A percentile compares a stretch with the other conserved stretches of the same genome.
Conservation (phyloP, 495 filamentous ascomycete species). For the Podospora tetraspora region DNA sequence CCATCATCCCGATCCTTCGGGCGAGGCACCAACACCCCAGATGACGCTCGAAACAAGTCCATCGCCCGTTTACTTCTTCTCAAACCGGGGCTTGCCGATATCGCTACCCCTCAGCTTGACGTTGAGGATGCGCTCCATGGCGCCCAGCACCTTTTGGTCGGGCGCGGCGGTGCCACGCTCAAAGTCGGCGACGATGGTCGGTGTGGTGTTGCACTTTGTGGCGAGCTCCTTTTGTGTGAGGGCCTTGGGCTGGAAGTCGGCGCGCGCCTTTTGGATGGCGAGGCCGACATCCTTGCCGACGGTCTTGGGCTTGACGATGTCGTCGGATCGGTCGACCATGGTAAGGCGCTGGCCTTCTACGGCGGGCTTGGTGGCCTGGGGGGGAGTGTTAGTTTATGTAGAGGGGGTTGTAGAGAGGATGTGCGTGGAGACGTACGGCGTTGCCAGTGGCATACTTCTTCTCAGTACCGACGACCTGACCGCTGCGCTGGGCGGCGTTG, state of each 20-base stretch:
- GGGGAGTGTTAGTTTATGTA: slow-evolving; percentile 3
- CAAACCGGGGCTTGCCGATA: slow-evolving; percentile 72
- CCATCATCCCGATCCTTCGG: not conserved
- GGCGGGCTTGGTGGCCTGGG: slow-evolving; percentile 51
- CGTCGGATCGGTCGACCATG: slow-evolving; percentile 96
- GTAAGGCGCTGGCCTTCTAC: slow-evolving; percentile 92
- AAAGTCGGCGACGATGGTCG: slow-evolving; percentile 72
- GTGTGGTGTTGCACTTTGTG: slow-evolving; percentile 86
- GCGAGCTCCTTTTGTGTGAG: slow-evolving; percentile 98
- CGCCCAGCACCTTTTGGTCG: slow-evolving; percentile 75
- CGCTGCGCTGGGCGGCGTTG: slow-evolving; percentile 83
- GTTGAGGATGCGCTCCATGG: slow-evolving; percentile 80
- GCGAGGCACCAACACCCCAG: not conserved
- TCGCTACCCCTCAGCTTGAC: slow-evolving; percentile 75
- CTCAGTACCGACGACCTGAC: slow-evolving; percentile 74
- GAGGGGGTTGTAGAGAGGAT: not conserved
- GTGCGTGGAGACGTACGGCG: slow-evolving; percentile 53
- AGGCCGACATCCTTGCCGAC: slow-evolving; percentile 73
- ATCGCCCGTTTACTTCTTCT: slow-evolving; percentile 38
- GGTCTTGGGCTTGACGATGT: slow-evolving; percentile 94
- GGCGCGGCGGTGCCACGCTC: slow-evolving; percentile 76
- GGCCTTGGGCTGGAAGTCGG: slow-evolving; percentile 63
- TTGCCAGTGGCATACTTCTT: slow-evolving; percentile 84
- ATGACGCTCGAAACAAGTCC: not conserved
- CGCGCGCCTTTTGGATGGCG: slow-evolving; percentile 69